Base-by-base conservation (phyloP, 2,329 filamentous ascomycete species). In the Aspergillus alliaceus region DNA sequence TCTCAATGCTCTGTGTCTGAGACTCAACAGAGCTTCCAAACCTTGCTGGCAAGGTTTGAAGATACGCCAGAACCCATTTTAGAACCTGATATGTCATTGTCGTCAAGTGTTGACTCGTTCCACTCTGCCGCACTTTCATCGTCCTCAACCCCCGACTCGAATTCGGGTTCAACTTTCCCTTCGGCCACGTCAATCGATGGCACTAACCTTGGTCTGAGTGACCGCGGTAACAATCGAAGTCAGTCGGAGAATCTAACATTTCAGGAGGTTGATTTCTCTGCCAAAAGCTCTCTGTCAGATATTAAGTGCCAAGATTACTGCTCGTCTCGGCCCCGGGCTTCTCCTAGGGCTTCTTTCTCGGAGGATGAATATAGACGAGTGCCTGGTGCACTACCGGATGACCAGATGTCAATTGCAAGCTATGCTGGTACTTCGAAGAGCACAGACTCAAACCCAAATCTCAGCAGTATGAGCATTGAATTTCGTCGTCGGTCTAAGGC, bases 401-500 rank as follows among this genome's bases (percentile, higher is more conserved):
- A 50, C 46, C 46, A 44, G 9, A 27, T 32, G 47, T 37, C 53
- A 12, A 44, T 37, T 18, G 4, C 35, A 27, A 20, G n/a, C 25
- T 49, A 47, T 31, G 40, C 31, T 6, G 51, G 51, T 18, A 34
- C 35, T 72, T 58, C 51, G 72, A 62, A 64, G 64, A 67, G 61
- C 76, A 73, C 69, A 15, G 57, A 60, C 6, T 57, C 61, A 3
- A 64, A 61, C 12, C 57, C 67, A 6, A 63, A 72, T 40, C 63
- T 70, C 14, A 58, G 63, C 34, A 68, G 67, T 31, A 72, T 71
- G 60, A 74, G 69, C 49, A 40, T 64, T 6, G 66, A 70, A 32
- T 70, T 82, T 47, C 80, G 82, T 47, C 78, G 85, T 47, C 83
- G 86, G 24, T 80, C 83, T 2, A 86, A 84, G 6, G 79, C 82